Conservation (phyloP, 495 filamentous ascomycete species). For the Hypoxylon trugodes region DNA sequence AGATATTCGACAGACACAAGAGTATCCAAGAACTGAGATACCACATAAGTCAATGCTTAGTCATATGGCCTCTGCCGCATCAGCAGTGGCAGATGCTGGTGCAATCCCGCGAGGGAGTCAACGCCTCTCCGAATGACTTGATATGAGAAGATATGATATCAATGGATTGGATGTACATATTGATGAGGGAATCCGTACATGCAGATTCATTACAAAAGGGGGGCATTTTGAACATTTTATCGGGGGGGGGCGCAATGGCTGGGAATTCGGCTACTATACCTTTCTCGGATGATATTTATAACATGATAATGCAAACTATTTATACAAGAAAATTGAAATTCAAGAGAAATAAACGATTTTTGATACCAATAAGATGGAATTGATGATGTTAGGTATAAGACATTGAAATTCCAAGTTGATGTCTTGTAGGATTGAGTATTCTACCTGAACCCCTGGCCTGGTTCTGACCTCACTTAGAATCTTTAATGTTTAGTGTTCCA, state of each 20-base stretch:
- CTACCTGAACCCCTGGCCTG: slow-evolving; percentile 9
- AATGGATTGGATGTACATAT: slow-evolving; percentile 20
- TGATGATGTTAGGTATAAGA: slow-evolving; percentile 9
- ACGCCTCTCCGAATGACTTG: slow-evolving; percentile 27
- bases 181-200: slow-evolving; percentile 1
- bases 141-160: background rate
- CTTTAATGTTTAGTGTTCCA: too few relatives aligned
- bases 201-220: background rate
- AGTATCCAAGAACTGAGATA: slow-evolving; percentile 31
- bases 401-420: background rate
- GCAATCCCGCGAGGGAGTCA: slow-evolving; percentile 37
- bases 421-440: slow-evolving; percentile 11
- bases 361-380: background rate
- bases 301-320: background rate
- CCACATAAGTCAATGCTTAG: slow-evolving; percentile 40
- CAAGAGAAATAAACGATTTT: background rate
- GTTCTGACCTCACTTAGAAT: too few relatives aligned
- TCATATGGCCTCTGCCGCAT: slow-evolving; percentile 44
- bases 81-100: slow-evolving; percentile 44
- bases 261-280: background rate
- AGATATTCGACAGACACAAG: slow-evolving; percentile 33
- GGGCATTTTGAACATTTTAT: slow-evolving; percentile 17
- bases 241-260: background rate
- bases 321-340: slow-evolving; percentile 15
- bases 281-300: background rate